These are phyloP conservation scores for Salix arbutifolia DNA, from an alignment of 345 rosid species.

Conservation along the genomic window DNA sequence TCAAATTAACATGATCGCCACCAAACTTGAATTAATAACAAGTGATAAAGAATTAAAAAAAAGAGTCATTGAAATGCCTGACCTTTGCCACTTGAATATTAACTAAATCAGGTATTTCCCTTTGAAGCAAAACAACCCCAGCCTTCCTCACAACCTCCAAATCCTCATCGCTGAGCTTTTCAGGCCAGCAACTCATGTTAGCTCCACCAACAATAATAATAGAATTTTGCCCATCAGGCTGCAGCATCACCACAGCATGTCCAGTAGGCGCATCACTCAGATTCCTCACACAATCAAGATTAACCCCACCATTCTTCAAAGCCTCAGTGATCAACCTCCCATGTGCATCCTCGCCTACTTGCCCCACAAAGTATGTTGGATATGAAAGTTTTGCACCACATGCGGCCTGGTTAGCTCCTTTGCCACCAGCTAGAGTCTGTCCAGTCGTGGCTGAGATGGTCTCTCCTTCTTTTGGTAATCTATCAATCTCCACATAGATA, in stretches of 20 bases:
- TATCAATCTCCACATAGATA: constrained; percentile 75
- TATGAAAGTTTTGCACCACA: constrained; percentile 69
- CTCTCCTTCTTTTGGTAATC: constrained; percentile 72
- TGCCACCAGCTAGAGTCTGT: constrained; percentile 83
- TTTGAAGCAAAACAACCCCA: constrained; percentile 81
- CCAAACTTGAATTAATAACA: no score
- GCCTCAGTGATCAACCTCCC: constrained; percentile 69
- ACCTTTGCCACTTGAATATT: constrained; percentile 92
- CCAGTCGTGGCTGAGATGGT: constrained; percentile 75
- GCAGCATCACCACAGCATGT: constrained; percentile 96
- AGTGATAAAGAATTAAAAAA: neutral
- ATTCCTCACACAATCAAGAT: constrained; percentile 45
- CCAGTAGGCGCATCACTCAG: constrained; percentile 68
- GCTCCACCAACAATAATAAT: constrained; percentile 94
- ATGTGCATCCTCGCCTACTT: constrained; percentile 74
- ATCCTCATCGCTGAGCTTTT: constrained; percentile 42
- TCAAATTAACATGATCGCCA: neutral
- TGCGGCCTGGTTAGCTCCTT: constrained; percentile 95
- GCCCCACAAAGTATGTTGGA: constrained; percentile 81
- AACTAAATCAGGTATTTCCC: constrained; percentile 90
- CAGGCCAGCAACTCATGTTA: constrained; percentile 80
- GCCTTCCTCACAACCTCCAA: constrained; percentile 70
- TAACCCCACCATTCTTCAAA: constrained; percentile 58
- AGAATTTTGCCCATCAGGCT: constrained; percentile 79
- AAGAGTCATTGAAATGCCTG: neutral